Conservation (phyloP, 805 yeast genomes). For the Cephaloascus albidus region DNA sequence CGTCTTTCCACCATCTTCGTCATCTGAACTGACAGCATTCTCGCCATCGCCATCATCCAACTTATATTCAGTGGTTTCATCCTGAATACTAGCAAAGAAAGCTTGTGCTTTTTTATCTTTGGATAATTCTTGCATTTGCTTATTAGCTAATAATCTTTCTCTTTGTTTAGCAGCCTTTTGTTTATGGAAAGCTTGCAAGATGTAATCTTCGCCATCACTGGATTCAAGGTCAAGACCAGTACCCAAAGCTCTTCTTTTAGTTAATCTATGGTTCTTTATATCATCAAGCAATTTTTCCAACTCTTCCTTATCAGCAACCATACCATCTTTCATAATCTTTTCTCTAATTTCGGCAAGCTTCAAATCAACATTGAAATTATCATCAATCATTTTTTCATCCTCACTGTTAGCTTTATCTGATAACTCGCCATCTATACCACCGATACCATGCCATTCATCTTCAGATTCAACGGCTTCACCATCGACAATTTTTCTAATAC, state of each 20-base stretch:
- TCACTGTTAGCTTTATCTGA: constrained; percentile 61
- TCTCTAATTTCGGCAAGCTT: constrained; percentile 51
- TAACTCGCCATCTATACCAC: constrained; percentile 59
- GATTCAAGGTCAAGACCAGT: constrained; percentile 52
- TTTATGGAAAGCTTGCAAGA: constrained; percentile 34
- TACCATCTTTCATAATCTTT: constrained; percentile 49
- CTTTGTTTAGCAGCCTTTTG: constrained; percentile 35
- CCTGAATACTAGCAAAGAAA: constrained; percentile 56
- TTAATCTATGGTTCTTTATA: constrained; percentile 61
- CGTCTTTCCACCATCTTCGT: constrained; percentile 11
- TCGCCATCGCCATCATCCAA: constrained; percentile 13
- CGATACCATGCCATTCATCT: constrained; percentile 80
- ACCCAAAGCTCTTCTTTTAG: constrained; percentile 43
- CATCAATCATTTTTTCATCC: constrained; percentile 72
- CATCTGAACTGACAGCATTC: constrained; percentile 16
- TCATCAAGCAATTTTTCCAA: constrained; percentile 63
- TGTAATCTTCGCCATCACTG: constrained; percentile 69
- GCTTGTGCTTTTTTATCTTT: constrained; percentile 53
- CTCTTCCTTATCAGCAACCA: constrained; percentile 51
- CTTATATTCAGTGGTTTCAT: constrained; percentile 25
- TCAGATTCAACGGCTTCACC: constrained; percentile 86
- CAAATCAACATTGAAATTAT: constrained; percentile 45
- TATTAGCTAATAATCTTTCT: constrained; percentile 36
- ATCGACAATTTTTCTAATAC: constrained; percentile 54
- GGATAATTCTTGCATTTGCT: constrained; percentile 30